Base-by-base conservation (phyloP, 768 basidiomycete species). In the Hygrophorus pudorinus region DNA sequence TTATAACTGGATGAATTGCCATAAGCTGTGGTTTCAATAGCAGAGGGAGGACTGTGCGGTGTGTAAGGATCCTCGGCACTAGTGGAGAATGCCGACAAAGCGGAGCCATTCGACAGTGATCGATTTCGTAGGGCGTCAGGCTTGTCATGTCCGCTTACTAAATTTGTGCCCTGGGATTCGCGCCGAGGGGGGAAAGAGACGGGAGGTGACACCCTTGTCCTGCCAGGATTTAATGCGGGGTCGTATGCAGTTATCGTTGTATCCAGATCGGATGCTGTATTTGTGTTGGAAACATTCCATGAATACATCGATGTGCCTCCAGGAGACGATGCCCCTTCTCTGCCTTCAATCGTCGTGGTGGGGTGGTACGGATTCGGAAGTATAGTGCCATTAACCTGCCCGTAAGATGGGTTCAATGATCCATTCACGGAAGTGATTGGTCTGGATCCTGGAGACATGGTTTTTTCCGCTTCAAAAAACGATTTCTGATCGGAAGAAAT, bases 61-160 rank as follows among this genome's bases (percentile, higher is more conserved):
- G 62, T 57, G 51, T 67, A 65, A 11, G 64, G 65, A 24, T 65
- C 59, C 42, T 72, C 66, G 3, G 56, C 58, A 41, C 63, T 59
- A 17, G 55, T 48, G 5, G 61, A 62, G 16, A 50, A 37, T 5
- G 51, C 42, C 10, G 71, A 68, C 30, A 68, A 51, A 14, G 56
- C 51, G 6, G 76, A 73, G 0, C 65, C 64, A 51, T 67, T 74
- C 12, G 76, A 76, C 41, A 59, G 52, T 5, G 74, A 71, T 28
- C 71, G 66, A 34, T 56, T 59, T 33, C 59, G 68, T n/a, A 49
- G 17, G n/a, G 41, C 32, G 17, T 32, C 16, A 21, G 28, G 9
- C 16, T 28, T 35, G 16, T 27, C 13, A 10, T 38, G 7, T 10
- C 18, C 31, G 11, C 14, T 34, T 28, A 9, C 35, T 11, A 33